Evolutionary conservation across 1,139 yeast species (phyloP).

Genomic region (Nakaseomyces nivariensis): DNA sequence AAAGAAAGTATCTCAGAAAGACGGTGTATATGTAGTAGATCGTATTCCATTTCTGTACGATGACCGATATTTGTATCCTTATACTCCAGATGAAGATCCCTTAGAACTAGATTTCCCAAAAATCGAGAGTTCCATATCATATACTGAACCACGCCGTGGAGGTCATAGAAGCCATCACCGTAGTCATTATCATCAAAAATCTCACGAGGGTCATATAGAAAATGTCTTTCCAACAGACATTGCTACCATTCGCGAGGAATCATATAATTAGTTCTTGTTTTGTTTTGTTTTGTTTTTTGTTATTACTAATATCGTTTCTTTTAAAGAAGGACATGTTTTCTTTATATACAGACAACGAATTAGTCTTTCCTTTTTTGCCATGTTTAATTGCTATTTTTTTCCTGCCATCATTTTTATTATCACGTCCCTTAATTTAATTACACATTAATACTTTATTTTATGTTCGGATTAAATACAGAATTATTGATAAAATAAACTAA

Average conservation of each 20-base stretch:
- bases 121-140: background rate
- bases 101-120: background rate
- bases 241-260: background rate
- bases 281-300: background rate
- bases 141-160: background rate
- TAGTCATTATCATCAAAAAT: background rate
- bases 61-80: background rate
- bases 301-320: no score
- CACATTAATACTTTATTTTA: no score
- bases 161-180: background rate
- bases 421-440: no score
- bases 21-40: background rate
- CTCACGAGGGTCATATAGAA: background rate
- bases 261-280: background rate
- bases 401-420: no score
- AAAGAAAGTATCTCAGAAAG: background rate
- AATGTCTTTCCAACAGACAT: background rate
- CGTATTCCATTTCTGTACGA: background rate
- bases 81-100: constrained; percentile 1
- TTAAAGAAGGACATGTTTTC: no score
- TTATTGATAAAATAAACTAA: no score
- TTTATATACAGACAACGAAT: no score
- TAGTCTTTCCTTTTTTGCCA: no score
- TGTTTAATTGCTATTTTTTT: no score
- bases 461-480: no score